phyloP scores from a whole-genome alignment of 192 early-diverging fungal genomes.

The Geosiphon pyriformis region DNA sequence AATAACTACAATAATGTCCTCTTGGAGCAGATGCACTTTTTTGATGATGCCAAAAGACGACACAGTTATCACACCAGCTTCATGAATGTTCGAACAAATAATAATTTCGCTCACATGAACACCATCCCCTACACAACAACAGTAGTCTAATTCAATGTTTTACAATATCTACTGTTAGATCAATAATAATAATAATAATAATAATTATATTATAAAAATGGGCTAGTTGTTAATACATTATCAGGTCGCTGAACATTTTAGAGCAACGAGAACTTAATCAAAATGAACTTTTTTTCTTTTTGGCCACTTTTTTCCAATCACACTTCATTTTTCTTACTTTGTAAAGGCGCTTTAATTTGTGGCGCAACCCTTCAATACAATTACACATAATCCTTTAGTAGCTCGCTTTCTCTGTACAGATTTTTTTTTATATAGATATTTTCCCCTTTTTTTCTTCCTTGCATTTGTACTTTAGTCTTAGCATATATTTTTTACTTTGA shows the following conservation, averaged over 20 bases:
- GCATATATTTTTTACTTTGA: background rate
- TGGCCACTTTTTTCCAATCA: background rate
- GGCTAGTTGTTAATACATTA: background rate
- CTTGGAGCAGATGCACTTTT: background rate
- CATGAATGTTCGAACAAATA: background rate
- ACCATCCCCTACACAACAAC: constrained; percentile 8
- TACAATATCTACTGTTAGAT: background rate
- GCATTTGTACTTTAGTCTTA: constrained; percentile 13
- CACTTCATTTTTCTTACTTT: background rate
- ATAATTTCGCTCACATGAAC: background rate
- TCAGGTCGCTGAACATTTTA: background rate
- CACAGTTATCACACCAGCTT: constrained; percentile 6
- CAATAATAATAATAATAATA: background rate
- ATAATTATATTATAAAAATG: background rate
- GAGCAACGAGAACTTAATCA: too few relatives aligned
- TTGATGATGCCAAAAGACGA: background rate
- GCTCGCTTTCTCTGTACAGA: constrained; percentile 4
- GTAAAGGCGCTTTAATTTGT: constrained; percentile 10
- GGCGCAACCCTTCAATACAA: constrained; percentile 8
- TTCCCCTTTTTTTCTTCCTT: constrained; percentile 20
- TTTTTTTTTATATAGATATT: constrained; percentile 5
- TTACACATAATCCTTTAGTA: constrained; percentile 1
- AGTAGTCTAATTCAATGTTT: constrained; percentile 1
- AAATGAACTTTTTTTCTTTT: too few relatives aligned
- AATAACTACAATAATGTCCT: too few relatives aligned